Evolutionary conservation across 2,329 filamentous ascomycete genomes (phyloP), one percentile per base, ranked within the genome.

Genomic region (Hypomyces rosellus): DNA sequence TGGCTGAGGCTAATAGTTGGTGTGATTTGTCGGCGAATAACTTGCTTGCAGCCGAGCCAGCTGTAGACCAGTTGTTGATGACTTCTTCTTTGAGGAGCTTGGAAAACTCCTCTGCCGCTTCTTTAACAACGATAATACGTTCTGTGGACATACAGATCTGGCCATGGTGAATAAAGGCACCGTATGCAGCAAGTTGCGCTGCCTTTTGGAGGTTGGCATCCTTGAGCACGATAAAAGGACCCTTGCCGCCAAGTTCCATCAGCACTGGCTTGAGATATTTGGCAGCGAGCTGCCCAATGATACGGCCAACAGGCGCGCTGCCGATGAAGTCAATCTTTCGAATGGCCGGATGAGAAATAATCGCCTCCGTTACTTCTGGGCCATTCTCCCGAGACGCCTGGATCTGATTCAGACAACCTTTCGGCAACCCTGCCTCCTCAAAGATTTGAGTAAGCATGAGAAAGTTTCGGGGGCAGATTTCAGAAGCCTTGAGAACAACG

Each of bases 121-220:
- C 65, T 53, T 71, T 69, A 63, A 81, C 77, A 3, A 82, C 75
- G 8, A 82, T 59, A 25, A 92, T 84, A 22, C 84, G 79, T 69
- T 93, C 89, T 0, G 88, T 92, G 15, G 79, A 77, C 88, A 95
- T 93, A 75, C 89, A 95, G 44, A 93, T 81, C 70, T 95, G 89
- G 0, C 89, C 89, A 2, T 74, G 73, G 64, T 92, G 80, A 53
- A 89, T 61, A 62, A 90, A 90, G 0, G 87, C 74, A 4, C 88
- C 89, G 2, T 86, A 65, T 0, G 81, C 81, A 57, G 84, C 88
- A 59, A 82, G 78, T 13, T 74, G 14, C 7, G 50, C 53, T 1
- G 53, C 53, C 20, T 12, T 12, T 18, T 37, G 43, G 4, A 55
- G 42, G 13, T 55, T 39, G 13, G 53, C 53, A 25, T 55, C 53